Percentiles rank a stretch among this genome's conserved stretches.
phyloP scores from a whole-genome alignment of 768 basidiomycete species.

The Crepidotus variabilis region DNA sequence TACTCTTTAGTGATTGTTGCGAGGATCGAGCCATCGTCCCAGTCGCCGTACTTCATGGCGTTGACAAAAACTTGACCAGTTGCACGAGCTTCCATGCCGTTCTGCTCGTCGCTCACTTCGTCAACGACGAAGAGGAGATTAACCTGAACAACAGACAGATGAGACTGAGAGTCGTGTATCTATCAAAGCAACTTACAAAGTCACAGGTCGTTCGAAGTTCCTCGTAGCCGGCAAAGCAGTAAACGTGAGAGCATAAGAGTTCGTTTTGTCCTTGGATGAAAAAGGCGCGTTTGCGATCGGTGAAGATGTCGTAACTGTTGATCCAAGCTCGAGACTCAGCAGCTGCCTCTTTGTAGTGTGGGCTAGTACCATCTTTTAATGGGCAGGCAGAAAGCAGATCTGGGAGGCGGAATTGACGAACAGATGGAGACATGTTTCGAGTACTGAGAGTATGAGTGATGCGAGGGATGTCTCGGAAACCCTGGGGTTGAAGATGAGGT shows the following conservation, averaged over 20 bases:
- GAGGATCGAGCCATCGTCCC: conserved; percentile 54
- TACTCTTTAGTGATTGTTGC: conserved; percentile 61
- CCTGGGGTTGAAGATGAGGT: conserved; percentile 6
- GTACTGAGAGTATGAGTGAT: conserved; percentile 12
- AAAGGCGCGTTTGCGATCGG: conserved; percentile 58
- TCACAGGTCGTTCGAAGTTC: conserved; percentile 60
- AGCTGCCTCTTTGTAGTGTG: conserved; percentile 51
- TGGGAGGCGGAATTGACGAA: conserved; percentile 47
- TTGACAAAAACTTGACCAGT: conserved; percentile 52
- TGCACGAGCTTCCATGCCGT: conserved; percentile 46
- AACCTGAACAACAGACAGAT: conserved; percentile 27
- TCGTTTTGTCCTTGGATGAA: conserved; percentile 61
- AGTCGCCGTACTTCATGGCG: conserved; percentile 46
- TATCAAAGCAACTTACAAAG: conserved; percentile 35
- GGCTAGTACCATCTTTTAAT: conserved; percentile 46
- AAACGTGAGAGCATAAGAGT: conserved; percentile 58
- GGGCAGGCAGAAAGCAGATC: conserved; percentile 50
- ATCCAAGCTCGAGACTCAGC: conserved; percentile 61
- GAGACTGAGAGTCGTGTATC: conserved; percentile 1
- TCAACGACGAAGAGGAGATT: conserved; percentile 66
- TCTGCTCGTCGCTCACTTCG: conserved; percentile 67
- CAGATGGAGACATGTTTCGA: conserved; percentile 18
- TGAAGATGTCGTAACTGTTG: conserved; percentile 55
- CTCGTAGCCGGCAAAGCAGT: conserved; percentile 53
- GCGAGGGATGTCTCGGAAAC: conserved; percentile 1